These are phyloP conservation scores for Secale cereale DNA, from an alignment of 176 grass and related monocot genomes.

Conservation along the genomic window DNA sequence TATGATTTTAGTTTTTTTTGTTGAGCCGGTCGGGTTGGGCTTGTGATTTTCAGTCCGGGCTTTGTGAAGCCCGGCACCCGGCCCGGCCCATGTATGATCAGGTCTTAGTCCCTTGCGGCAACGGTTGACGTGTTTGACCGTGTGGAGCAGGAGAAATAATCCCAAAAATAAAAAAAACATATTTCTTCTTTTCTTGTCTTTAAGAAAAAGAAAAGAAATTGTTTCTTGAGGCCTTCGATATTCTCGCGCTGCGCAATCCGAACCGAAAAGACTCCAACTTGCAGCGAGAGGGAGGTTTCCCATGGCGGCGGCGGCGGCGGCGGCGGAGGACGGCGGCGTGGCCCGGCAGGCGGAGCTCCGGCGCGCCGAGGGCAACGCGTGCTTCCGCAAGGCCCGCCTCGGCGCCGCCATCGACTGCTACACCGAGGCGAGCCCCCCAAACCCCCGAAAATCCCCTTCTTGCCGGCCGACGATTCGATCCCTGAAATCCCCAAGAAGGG, in stretches of 20 bases:
- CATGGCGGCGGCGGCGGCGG: slow-evolving; percentile 18
- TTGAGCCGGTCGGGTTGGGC: too few species aligned
- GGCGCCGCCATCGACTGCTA: slow-evolving; percentile 93
- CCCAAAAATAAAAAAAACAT: too few species aligned
- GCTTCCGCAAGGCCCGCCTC: slow-evolving; percentile 71
- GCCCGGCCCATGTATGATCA: too few species aligned
- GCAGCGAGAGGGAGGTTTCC: not conserved
- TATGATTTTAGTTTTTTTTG: too few species aligned
- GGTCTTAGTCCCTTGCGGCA: too few species aligned
- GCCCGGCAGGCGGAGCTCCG: slow-evolving; percentile 76
- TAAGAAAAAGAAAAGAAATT: not conserved
- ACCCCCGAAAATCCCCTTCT: not conserved
- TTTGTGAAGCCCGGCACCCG: too few species aligned
- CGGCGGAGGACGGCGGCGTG: slow-evolving; percentile 33
- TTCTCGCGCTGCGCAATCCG: not conserved
- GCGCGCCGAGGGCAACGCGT: slow-evolving; percentile 68
- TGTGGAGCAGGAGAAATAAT: not conserved
- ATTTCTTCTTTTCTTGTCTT: not conserved
- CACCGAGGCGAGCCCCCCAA: slow-evolving; percentile 55
- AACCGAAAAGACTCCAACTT: not conserved
- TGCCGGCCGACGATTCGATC: not conserved
- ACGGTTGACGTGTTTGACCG: too few species aligned
- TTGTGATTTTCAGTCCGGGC: too few species aligned
- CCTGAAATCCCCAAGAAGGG: not conserved
- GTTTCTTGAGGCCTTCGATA: not conserved